Conservation (phyloP, 139 green algal species). For the Coelastrella sp. region DNA sequence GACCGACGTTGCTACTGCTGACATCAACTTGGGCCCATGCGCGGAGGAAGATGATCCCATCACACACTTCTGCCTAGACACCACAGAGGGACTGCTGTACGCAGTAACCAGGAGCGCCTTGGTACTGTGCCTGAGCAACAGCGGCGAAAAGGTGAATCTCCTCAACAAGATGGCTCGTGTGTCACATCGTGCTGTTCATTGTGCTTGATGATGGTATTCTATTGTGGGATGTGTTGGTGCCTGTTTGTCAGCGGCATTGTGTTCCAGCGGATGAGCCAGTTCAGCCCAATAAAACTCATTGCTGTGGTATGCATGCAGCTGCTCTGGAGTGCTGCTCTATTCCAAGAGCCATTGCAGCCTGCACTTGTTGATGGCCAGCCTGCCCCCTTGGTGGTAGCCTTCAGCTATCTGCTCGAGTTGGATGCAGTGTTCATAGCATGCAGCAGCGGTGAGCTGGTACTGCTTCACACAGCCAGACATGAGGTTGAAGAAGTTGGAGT, state of each 20-base stretch:
- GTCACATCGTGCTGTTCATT: neutral
- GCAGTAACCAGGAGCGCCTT: neutral
- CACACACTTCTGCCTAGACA: conserved; percentile 31
- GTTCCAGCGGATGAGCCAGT: too few relatives aligned
- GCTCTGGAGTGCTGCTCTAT: conserved; percentile 20
- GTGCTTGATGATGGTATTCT: too few relatives aligned
- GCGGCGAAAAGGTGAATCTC: neutral
- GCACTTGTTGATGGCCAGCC: neutral
- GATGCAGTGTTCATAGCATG: conserved; percentile 68
- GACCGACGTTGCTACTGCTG: neutral
- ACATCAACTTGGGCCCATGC: neutral
- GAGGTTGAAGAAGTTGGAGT: conserved; percentile 71
- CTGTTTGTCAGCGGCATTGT: too few relatives aligned
- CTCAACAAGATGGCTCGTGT: neutral
- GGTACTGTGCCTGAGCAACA: neutral
- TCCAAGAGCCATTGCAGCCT: neutral
- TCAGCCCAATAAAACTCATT: too few relatives aligned
- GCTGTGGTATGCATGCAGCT: conserved; percentile 12
- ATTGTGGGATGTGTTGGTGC: too few relatives aligned
- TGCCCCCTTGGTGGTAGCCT: conserved; percentile 1
- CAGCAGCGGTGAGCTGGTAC: conserved; percentile 66
- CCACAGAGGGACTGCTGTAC: conserved; percentile 35
- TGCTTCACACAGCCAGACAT: conserved; percentile 57
- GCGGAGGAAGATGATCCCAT: conserved; percentile 16
- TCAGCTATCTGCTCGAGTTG: conserved; percentile 63